Base-by-base conservation (phyloP, 768 basidiomycete species). In the Pleurotus tuber-regium region DNA sequence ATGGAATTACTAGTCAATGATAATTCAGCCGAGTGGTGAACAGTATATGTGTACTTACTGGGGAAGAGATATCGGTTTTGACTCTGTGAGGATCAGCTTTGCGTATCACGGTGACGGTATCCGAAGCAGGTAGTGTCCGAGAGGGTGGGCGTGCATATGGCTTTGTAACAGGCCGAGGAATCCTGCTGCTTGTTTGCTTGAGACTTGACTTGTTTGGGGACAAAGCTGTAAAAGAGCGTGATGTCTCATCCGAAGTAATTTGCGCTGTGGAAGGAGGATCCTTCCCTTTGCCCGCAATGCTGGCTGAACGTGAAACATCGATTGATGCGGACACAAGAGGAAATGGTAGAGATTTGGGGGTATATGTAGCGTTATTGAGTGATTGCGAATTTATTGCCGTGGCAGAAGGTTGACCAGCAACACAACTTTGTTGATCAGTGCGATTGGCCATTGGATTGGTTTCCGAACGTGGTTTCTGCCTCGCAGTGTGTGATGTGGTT, bases 81-180 rank as follows among this genome's bases (percentile, higher is more conserved):
- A 18, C 6, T 38, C 6, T 16, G 6, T 7, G 36, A 18, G n/a
- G 6, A 38, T 7, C n/a, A 5, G 19, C 6, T 38, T 38, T 11
- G 14, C n/a, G 36, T 6, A 11, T 38, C 5, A 38, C n/a, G n/a
- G 36, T 16, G 25, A 4, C 10, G 16, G 29, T 29, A 28, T 40
- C 24, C n/a, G n/a, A n/a, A n/a, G n/a, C n/a, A n/a, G n/a, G n/a
- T n/a, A n/a, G n/a, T n/a, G n/a, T n/a, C n/a, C 41, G 49, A 31
- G 55, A 53, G 18, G 56, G 39, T 43, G 72, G 72, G 52, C 80
- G 73, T 25, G 75, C 66, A 63, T 86, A 86, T 2, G 83, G 84
- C 49, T 84, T 86, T 21, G 63, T 64, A 29, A 74, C 75, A 35
- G 82, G 80, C 53, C 84, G 74, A 14, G 84, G 84, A 58, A 86